Evolutionary conservation across 106 monocot genomes (phyloP).

Genomic region (Dactylorhiza incarnata): DNA sequence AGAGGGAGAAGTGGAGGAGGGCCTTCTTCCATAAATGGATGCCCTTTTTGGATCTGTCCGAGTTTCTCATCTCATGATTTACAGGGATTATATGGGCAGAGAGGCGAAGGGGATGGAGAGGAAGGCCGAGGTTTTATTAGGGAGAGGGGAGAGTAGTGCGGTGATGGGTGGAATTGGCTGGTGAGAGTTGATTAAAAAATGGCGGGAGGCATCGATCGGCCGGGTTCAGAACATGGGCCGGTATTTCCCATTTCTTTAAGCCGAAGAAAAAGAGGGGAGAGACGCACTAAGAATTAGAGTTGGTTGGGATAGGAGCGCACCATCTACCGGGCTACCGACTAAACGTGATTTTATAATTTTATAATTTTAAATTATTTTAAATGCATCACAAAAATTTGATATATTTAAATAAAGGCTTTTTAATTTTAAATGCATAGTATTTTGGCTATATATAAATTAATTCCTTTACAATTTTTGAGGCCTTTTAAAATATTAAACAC

Average conservation of each 20-base stretch:
- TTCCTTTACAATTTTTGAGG: too few relatives aligned
- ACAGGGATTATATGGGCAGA: not conserved
- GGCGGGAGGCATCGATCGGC: not conserved
- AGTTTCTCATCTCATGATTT: slow-evolving; percentile 24
- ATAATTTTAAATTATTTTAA: too few relatives aligned
- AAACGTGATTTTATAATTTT: too few relatives aligned
- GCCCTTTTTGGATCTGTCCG: slow-evolving; percentile 59
- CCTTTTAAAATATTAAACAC: too few relatives aligned
- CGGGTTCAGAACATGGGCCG: not conserved
- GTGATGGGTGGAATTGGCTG: not conserved
- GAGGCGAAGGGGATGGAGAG: not conserved
- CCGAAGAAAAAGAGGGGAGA: not conserved
- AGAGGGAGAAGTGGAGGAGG: slow-evolving; percentile 73
- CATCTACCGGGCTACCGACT: not conserved
- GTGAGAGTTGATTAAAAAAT: not conserved
- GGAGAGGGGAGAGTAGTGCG: not conserved
- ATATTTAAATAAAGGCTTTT: too few relatives aligned
- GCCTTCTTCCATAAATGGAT: slow-evolving; percentile 78
- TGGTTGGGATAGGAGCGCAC: not conserved
- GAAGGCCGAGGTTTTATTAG: not conserved
- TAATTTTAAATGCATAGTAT: too few relatives aligned
- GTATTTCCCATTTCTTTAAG: slow-evolving; percentile 1
- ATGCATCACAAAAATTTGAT: too few relatives aligned
- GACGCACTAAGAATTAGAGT: not conserved
- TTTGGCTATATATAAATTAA: too few relatives aligned